Percentiles rank a stretch among this genome's conserved stretches.
phyloP scores from a whole-genome alignment of 768 basidiomycete species.

The Hirschioporus abietinus region DNA sequence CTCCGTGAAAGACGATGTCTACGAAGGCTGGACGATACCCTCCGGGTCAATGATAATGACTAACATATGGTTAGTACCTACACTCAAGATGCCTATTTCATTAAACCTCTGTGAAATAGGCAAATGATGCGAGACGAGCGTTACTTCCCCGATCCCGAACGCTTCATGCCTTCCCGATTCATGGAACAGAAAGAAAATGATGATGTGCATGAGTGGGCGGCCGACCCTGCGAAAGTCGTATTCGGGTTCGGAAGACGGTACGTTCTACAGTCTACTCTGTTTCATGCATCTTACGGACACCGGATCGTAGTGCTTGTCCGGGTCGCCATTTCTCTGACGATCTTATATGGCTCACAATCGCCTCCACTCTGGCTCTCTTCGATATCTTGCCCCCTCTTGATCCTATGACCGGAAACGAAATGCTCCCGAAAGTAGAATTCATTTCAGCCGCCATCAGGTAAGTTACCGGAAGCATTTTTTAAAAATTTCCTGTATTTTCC shows the following conservation, averaged over 20 bases:
- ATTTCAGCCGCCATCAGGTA: constrained; percentile 27
- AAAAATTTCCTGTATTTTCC: not conserved
- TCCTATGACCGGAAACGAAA: constrained; percentile 25
- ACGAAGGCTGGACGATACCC: constrained; percentile 5
- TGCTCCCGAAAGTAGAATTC: constrained; percentile 25
- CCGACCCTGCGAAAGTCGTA: constrained; percentile 21
- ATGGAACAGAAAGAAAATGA: constrained; percentile 16
- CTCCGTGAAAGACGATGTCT: constrained; percentile 7
- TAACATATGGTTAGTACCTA: constrained; percentile 6
- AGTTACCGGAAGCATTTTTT: not conserved
- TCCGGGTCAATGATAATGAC: constrained; percentile 6
- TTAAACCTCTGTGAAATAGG: constrained; percentile 13
- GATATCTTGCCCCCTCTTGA: constrained; percentile 15
- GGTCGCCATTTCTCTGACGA: constrained; percentile 25
- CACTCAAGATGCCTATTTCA: not conserved
- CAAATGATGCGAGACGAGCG: constrained; percentile 16
- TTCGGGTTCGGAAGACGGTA: constrained; percentile 34
- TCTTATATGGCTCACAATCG: constrained; percentile 22
- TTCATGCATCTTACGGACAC: constrained; percentile 1
- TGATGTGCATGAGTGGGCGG: constrained; percentile 21
- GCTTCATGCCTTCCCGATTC: constrained; percentile 18
- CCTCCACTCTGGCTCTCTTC: constrained; percentile 15
- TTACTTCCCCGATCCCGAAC: constrained; percentile 17
- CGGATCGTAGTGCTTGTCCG: constrained; percentile 13
- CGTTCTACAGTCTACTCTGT: not conserved